A percentile compares a stretch with the other conserved stretches of the same genome.
Conservation (phyloP, 768 basidiomycete species). For the Naganishia vishniacii region DNA sequence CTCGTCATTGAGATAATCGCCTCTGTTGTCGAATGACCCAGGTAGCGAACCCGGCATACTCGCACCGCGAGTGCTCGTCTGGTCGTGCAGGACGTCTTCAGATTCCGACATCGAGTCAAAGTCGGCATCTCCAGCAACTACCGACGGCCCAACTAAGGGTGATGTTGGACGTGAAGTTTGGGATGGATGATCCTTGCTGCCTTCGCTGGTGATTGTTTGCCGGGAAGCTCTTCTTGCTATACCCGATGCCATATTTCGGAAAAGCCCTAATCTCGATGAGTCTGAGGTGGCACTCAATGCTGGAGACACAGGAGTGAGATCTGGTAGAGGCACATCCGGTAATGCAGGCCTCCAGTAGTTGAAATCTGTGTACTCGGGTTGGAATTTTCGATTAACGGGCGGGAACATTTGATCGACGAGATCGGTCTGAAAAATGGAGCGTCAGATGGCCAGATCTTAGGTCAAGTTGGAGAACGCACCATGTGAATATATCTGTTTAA, state of each 20-base stretch:
- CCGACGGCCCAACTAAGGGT: constrained; percentile 68
- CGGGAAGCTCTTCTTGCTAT: constrained; percentile 43
- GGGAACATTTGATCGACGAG: constrained; percentile 99
- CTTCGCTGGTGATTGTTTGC: constrained; percentile 34
- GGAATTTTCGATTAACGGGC: constrained; percentile 78
- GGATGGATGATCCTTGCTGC: constrained; percentile 26
- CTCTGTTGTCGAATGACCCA: constrained; percentile 27
- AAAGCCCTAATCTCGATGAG: constrained; percentile 53
- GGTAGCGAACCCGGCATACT: constrained; percentile 29
- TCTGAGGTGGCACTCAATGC: constrained; percentile 91
- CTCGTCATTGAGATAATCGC: constrained; percentile 27
- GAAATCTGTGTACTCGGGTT: constrained; percentile 90
- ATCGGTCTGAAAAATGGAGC: constrained; percentile 57
- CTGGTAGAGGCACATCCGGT: constrained; percentile 60
- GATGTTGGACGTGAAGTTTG: constrained; percentile 56
- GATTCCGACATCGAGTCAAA: constrained; percentile 50
- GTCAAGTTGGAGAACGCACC: constrained; percentile 45
- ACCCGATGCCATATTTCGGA: constrained; percentile 30
- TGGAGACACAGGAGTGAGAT: constrained; percentile 71
- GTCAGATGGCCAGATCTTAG: background rate
- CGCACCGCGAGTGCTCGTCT: constrained; percentile 7
- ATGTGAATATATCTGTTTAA: constrained; percentile 72
- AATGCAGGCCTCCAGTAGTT: constrained; percentile 88
- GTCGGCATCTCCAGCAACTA: constrained; percentile 68
- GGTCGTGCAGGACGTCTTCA: constrained; percentile 23